Conservation (phyloP, 2,329 filamentous ascomycete species). For the Gaeumannomyces tritici region DNA sequence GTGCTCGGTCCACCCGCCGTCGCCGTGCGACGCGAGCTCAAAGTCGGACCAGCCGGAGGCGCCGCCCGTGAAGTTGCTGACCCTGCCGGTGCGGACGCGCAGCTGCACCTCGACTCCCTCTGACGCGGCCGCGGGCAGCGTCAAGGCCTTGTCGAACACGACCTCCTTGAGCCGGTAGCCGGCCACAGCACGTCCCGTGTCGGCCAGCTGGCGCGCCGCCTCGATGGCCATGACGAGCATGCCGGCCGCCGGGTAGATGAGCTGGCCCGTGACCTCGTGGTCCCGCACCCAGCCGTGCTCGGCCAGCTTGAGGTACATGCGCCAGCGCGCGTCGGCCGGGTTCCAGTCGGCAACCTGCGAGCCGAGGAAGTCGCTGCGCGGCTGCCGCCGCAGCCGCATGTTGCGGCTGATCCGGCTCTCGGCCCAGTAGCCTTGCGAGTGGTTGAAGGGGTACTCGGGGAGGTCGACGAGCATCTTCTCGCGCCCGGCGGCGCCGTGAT, state of each 20-base stretch:
- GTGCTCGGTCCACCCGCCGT: constrained; percentile 9
- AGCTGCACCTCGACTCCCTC: constrained; percentile 7
- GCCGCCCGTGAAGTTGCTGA: background rate
- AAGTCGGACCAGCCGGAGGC: constrained; percentile 9
- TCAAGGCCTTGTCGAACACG: constrained; percentile 7
- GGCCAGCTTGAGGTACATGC: constrained; percentile 17
- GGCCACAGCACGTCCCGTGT: background rate
- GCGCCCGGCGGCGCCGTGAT: background rate
- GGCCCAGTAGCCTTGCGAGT: constrained; percentile 19
- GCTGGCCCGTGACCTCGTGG: constrained; percentile 16
- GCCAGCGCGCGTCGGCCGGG: constrained; percentile 3
- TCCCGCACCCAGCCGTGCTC: constrained; percentile 18
- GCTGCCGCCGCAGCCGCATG: background rate
- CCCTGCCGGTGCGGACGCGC: constrained; percentile 5
- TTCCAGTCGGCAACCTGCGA: constrained; percentile 3
- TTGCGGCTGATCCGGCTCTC: constrained; percentile 2
- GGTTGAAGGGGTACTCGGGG: constrained; percentile 33
- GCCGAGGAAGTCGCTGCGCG: background rate
- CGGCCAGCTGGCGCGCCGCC: constrained; percentile 16
- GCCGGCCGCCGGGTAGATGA: constrained; percentile 6
- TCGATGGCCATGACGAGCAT: constrained; percentile 5
- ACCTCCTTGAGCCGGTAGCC: constrained; percentile 9
- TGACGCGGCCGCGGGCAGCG: constrained; percentile 3
- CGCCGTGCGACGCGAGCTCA: constrained; percentile 7
- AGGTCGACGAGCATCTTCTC: constrained; percentile 25